Percentiles rank a stretch among this genome's conserved stretches.
Conservation (phyloP, 176 grass and related monocot genomes). For the Aegilops bicornis region DNA sequence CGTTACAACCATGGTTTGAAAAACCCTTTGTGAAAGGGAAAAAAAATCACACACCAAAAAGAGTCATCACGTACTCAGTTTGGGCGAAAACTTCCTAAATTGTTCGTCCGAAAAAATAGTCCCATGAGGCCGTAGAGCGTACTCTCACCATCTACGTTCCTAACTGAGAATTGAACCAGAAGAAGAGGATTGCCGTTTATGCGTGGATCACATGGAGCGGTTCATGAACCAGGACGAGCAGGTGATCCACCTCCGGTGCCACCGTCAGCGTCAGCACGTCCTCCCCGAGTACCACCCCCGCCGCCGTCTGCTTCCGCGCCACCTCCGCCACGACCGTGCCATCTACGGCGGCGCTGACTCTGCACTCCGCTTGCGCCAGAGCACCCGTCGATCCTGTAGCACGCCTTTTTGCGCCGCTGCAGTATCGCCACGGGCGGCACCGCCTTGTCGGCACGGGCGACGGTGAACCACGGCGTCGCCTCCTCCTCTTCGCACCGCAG, state of each 20-base stretch:
- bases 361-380: slow-evolving; percentile 27
- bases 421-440: slow-evolving; percentile 13
- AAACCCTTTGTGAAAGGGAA: too few relatives aligned
- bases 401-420: slow-evolving; percentile 18
- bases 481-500: neutral
- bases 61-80: too few relatives aligned
- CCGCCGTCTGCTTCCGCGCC: slow-evolving; percentile 48
- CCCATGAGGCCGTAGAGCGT: too few relatives aligned
- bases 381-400: slow-evolving; percentile 37
- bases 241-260: slow-evolving; percentile 53
- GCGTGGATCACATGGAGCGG: neutral
- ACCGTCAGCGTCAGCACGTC: slow-evolving; percentile 71
- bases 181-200: too few relatives aligned
- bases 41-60: too few relatives aligned
- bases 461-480: slow-evolving; percentile 51
- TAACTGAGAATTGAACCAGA: too few relatives aligned
- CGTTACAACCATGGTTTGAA: too few relatives aligned
- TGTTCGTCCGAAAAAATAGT: too few relatives aligned
- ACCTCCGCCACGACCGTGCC: slow-evolving; percentile 30
- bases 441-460: neutral
- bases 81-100: too few relatives aligned
- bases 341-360: neutral
- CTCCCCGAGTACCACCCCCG: slow-evolving; percentile 46
- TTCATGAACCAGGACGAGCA: slow-evolving; percentile 66
- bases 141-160: too few relatives aligned